Evolutionary conservation across 495 filamentous ascomycete genomes (phyloP).

Genomic region (Hypoxylon subgilvum): DNA sequence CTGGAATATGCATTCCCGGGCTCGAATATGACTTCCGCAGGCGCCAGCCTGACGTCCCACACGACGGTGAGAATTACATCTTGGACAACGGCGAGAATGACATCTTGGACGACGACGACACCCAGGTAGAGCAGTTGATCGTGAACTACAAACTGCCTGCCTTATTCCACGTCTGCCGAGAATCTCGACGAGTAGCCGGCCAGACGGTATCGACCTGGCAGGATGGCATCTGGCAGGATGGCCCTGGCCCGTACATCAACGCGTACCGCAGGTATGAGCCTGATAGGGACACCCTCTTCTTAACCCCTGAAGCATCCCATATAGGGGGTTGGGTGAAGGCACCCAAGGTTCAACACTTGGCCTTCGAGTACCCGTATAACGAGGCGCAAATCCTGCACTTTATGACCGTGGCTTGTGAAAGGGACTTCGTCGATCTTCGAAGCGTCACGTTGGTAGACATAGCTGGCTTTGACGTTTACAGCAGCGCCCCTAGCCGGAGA

Average conservation of each 20-base stretch:
- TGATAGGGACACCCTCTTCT: not conserved
- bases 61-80: too few species aligned
- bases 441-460: too few species aligned
- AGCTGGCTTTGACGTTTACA: too few species aligned
- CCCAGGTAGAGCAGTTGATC: not conserved
- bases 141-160: not conserved
- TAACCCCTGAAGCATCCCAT: not conserved
- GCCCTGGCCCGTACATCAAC: not conserved
- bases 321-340: too few species aligned
- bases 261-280: not conserved
- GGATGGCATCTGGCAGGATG: not conserved
- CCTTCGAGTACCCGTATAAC: too few species aligned
- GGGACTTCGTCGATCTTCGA: too few species aligned
- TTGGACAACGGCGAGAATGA: not conserved
- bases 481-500: too few species aligned
- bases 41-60: too few species aligned
- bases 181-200: not conserved
- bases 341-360: too few species aligned
- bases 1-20: slow-evolving; percentile 1
- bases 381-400: too few species aligned
- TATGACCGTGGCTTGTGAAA: too few species aligned
- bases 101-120: not conserved
- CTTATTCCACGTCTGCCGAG: slow-evolving; percentile 1
- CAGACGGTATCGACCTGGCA: not conserved
- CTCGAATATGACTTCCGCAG: not conserved